phyloP scores from a whole-genome alignment of 179 eudicot genomes.

The Heliamphora pulchella region DNA sequence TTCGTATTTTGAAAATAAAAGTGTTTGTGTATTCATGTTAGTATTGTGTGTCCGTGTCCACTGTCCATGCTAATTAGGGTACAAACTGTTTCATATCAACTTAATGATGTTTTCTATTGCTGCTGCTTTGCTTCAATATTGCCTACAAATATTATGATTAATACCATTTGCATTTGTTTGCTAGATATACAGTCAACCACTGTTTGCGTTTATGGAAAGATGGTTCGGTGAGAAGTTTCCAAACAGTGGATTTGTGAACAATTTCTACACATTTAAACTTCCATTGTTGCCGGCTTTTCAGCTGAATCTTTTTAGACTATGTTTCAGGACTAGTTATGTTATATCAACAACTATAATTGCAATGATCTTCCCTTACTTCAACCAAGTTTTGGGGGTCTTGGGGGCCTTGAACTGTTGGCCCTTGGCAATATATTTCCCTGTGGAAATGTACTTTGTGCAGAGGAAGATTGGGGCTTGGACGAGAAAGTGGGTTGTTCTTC shows the following conservation, averaged over 20 bases:
- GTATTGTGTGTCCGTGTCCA: too few relatives aligned
- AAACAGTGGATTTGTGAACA: conserved; percentile 27
- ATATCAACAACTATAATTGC: conserved; percentile 14
- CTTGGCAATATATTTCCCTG: conserved; percentile 17
- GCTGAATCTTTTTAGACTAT: conserved; percentile 10
- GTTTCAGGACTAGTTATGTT: conserved; percentile 14
- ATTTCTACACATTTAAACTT: conserved; percentile 8
- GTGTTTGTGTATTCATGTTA: too few relatives aligned
- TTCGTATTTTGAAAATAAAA: too few relatives aligned
- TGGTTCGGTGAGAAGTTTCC: conserved; percentile 34
- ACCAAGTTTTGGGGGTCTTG: conserved; percentile 19
- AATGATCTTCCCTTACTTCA: conserved; percentile 19
- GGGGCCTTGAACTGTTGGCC: conserved; percentile 21
- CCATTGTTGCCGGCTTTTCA: conserved; percentile 17
- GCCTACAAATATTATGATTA: not conserved
- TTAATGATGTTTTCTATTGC: not conserved
- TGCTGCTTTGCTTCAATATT: not conserved
- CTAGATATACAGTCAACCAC: conserved; percentile 59
- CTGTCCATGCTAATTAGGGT: not conserved
- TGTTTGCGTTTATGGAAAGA: conserved; percentile 52
- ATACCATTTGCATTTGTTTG: not conserved
- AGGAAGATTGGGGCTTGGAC: conserved; percentile 20
- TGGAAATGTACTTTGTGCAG: conserved; percentile 23
- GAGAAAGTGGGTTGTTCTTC: conserved; percentile 12
- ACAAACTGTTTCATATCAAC: not conserved